Conservation (phyloP, 345 rosid genomes). For the Eucalyptus dawsonii region DNA sequence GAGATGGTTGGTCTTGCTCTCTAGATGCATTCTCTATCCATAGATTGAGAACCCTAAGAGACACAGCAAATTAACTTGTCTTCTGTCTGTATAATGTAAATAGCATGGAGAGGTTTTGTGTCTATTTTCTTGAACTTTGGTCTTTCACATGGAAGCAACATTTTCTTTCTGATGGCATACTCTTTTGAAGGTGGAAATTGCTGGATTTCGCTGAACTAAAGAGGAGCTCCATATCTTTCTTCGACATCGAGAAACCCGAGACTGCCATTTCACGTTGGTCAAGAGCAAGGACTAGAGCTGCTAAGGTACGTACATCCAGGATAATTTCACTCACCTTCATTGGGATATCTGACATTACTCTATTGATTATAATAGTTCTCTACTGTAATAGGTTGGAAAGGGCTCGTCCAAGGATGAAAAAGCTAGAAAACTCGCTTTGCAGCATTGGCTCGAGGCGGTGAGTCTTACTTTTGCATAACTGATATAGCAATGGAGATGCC, state of each 20-base stretch:
- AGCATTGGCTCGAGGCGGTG: constrained; percentile 98
- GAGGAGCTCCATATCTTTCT: constrained; percentile 84
- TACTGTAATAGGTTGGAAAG: constrained; percentile 58
- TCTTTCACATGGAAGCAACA: background rate
- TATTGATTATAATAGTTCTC: background rate
- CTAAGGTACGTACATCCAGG: constrained; percentile 36
- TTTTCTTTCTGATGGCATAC: background rate
- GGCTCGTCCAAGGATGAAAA: constrained; percentile 77
- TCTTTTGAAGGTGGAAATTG: constrained; percentile 11
- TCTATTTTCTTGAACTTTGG: background rate
- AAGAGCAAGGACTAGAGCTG: constrained; percentile 79
- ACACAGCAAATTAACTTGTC: background rate
- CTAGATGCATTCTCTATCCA: background rate
- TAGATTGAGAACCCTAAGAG: background rate
- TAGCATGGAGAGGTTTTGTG: background rate
- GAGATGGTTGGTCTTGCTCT: constrained; percentile 50
- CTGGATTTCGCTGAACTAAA: constrained; percentile 91
- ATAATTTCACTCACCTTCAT: background rate
- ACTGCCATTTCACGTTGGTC: constrained; percentile 87
- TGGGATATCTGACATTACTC: background rate
- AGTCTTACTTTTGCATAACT: constrained; percentile 3
- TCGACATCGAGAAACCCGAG: constrained; percentile 70
- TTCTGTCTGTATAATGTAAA: background rate
- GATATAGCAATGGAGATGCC: background rate
- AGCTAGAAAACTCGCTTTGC: constrained; percentile 83